Percentiles rank a stretch among this genome's conserved stretches.
Conservation (phyloP, 2,329 filamentous ascomycete genomes). For the Calonectria naviculata region DNA sequence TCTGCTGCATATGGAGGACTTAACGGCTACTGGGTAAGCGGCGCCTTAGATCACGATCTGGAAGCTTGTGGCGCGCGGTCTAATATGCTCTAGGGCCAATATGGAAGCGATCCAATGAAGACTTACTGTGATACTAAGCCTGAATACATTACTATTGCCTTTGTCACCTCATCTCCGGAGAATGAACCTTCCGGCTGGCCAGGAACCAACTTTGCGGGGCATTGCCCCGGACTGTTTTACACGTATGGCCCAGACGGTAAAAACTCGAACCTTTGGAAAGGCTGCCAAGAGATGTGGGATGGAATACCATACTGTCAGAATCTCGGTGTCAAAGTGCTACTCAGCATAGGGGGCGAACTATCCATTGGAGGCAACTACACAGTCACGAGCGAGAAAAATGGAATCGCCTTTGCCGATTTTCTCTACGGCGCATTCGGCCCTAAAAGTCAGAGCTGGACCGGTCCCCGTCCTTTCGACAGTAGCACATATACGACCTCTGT, state of each 20-base stretch:
- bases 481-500: constrained; percentile 27
- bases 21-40: constrained; percentile 54
- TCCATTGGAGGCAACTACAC: constrained; percentile 45
- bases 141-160: constrained; percentile 51
- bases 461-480: constrained; percentile 54
- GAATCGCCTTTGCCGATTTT: constrained; percentile 50
- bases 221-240: constrained; percentile 48
- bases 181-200: constrained; percentile 48
- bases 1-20: too few relatives aligned
- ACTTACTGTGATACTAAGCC: constrained; percentile 50
- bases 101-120: constrained; percentile 43
- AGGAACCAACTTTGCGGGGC: constrained; percentile 53
- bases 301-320: constrained; percentile 55
- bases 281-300: constrained; percentile 49
- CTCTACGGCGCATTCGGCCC: constrained; percentile 53
- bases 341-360: constrained; percentile 53
- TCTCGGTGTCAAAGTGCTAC: constrained; percentile 54
- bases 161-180: constrained; percentile 52
- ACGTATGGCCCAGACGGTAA: constrained; percentile 26
- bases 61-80: too few relatives aligned
- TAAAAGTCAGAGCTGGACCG: constrained; percentile 41
- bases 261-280: constrained; percentile 45
- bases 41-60: too few relatives aligned
- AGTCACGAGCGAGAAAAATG: constrained; percentile 45
- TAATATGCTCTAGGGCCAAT: constrained; percentile 47